These are phyloP conservation scores for Hypoxylon cercidicola DNA, from an alignment of 495 filamentous ascomycete genomes.

Conservation along the genomic window DNA sequence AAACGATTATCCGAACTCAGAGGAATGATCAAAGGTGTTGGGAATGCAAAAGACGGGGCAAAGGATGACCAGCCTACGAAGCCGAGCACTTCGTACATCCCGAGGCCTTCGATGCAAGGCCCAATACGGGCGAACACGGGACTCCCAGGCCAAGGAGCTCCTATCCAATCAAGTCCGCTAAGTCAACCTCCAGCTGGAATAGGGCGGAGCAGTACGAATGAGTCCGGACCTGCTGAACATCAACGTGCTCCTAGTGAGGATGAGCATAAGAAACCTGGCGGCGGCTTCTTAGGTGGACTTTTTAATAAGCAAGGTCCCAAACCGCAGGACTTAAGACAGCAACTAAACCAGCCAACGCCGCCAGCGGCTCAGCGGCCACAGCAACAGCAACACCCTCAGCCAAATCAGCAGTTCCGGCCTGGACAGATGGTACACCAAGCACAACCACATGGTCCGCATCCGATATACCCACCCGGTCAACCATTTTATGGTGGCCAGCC, in stretches of 20 bases:
- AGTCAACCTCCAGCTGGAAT: constrained; percentile 11
- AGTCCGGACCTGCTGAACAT: constrained; percentile 24
- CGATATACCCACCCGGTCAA: constrained; percentile 32
- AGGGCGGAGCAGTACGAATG: constrained; percentile 28
- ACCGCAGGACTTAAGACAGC: constrained; percentile 32
- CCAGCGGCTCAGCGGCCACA: constrained; percentile 26
- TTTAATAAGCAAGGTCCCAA: constrained; percentile 44
- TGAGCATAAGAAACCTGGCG: constrained; percentile 35
- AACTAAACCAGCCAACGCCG: constrained; percentile 27
- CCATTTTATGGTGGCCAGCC: constrained; percentile 36
- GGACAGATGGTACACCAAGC: constrained; percentile 22
- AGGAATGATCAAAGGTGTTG: constrained; percentile 47
- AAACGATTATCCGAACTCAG: constrained; percentile 45
- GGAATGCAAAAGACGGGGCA: constrained; percentile 42
- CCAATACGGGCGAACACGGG: constrained; percentile 21
- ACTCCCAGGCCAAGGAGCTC: constrained; percentile 13
- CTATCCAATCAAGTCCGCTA: constrained; percentile 17
- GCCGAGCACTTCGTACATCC: constrained; percentile 24
- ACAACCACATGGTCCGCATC: no score
- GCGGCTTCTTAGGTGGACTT: constrained; percentile 41
- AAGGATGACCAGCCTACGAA: constrained; percentile 44
- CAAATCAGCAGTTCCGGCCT: constrained; percentile 32
- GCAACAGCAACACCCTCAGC: constrained; percentile 23
- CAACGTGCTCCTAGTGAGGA: constrained; percentile 38
- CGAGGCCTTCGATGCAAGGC: constrained; percentile 34